Evolutionary conservation across 768 basidiomycete genomes (phyloP).

Genomic region (Cystobasidiopsis lactophilus): DNA sequence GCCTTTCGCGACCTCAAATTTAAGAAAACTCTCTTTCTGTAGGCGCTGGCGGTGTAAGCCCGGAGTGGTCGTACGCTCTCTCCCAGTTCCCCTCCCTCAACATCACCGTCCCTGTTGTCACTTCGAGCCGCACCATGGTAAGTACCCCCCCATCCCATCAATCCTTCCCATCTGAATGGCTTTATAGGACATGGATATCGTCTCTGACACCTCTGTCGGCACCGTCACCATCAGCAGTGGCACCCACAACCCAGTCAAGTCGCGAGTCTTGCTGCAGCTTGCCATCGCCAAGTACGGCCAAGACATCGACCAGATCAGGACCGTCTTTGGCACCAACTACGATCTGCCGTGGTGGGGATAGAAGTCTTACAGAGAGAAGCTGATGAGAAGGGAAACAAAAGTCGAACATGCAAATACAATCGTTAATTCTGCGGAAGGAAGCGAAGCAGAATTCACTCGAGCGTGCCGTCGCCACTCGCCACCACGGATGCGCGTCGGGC

Average conservation of each 20-base stretch:
- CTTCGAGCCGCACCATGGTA: neutral
- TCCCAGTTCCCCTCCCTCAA: too few relatives aligned
- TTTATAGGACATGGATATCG: neutral
- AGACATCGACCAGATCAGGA: conserved; percentile 1
- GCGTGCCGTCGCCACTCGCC: too few relatives aligned
- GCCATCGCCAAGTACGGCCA: conserved; percentile 2
- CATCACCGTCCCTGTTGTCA: too few relatives aligned
- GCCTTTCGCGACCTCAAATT: neutral
- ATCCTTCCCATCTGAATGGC: neutral
- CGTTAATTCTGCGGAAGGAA: too few relatives aligned
- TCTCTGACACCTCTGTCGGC: neutral
- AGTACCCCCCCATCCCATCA: neutral
- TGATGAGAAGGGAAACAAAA: too few relatives aligned
- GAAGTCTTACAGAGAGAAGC: too few relatives aligned
- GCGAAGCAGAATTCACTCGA: too few relatives aligned
- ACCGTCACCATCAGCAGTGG: neutral
- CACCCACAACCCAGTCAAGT: neutral
- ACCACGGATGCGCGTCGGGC: too few relatives aligned
- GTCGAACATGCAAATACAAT: too few relatives aligned
- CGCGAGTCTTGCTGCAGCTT: neutral
- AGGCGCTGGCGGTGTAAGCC: neutral
- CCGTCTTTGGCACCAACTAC: neutral
- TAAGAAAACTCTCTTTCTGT: neutral
- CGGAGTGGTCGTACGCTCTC: neutral
- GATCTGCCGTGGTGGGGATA: too few relatives aligned